These are phyloP conservation scores for Candida anglica DNA, from an alignment of 805 yeast species.

Conservation along the genomic window DNA sequence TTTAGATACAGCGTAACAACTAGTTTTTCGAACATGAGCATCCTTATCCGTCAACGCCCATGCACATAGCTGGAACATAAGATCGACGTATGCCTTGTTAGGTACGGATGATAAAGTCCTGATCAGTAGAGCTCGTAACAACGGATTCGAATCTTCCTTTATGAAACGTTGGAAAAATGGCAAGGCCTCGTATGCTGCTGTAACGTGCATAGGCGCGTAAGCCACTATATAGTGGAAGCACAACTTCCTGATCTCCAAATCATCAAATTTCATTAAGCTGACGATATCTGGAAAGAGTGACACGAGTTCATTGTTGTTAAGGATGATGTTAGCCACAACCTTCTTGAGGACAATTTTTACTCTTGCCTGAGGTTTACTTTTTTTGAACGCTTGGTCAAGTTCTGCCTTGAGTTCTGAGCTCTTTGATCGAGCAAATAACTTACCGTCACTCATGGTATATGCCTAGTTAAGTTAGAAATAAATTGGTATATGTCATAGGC, in stretches of 20 bases:
- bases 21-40: constrained; percentile 61
- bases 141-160: constrained; percentile 41
- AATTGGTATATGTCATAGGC: too few relatives aligned
- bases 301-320: constrained; percentile 77
- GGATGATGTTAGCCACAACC: constrained; percentile 76
- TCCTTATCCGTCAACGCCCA: constrained; percentile 41
- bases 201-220: constrained; percentile 57
- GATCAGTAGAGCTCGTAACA: constrained; percentile 56
- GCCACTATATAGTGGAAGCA: constrained; percentile 63
- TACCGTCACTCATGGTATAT: constrained; percentile 35
- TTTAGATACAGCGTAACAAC: constrained; percentile 66
- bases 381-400: constrained; percentile 39
- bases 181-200: constrained; percentile 51
- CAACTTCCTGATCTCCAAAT: constrained; percentile 66
- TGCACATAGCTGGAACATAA: constrained; percentile 39
- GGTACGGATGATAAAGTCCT: constrained; percentile 62
- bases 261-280: constrained; percentile 48
- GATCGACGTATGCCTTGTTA: constrained; percentile 45
- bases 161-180: constrained; percentile 51
- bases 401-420: constrained; percentile 38
- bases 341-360: constrained; percentile 51
- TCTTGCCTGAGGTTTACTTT: constrained; percentile 35
- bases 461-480: too few relatives aligned
- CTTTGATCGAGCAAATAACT: constrained; percentile 35
- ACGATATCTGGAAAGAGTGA: constrained; percentile 61